Evolutionary conservation across 495 filamentous ascomycete species (phyloP), one percentile per base, ranked within the genome.

Genomic region (Zalerion maritima): DNA sequence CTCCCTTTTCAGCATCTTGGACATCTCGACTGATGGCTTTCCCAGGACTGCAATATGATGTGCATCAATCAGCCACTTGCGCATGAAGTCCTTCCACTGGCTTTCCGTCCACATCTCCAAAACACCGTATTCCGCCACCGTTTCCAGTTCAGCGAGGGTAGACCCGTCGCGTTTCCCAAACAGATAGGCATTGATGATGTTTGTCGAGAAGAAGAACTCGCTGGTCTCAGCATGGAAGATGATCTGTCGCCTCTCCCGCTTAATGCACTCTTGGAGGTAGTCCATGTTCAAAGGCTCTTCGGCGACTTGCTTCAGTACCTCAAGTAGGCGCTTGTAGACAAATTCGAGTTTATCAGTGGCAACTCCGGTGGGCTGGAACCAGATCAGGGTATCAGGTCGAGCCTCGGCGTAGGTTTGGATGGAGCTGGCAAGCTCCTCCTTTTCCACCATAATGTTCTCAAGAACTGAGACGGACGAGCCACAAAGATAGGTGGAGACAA

Each of bases 401-500:
- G 68, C 57, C 28, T 94, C 84, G 24, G 67, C 77, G 42, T 66
- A 69, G 44, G 77, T 83, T 18, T 70, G 69, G 5, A 94, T 71
- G 3, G 71, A 77, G 55, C 85, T 93, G 7, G 83, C 81, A 31
- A 94, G 62, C 36, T 92, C 78, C 47, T 96, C 86, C 42, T 78
- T 86, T 43, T 99, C 91, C 6, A 99, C 89, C 31, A 99, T 65
- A 12, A 71, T 70, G 40, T 93, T 94, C 36, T 96, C 87, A 11
- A 99, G 57, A 9, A 96, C 60, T 2, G 85, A 87, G 2, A 92
- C 82, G 3, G 89, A 89, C 2, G 89, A 96, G 9, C 85, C 87
- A 30, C 79, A 78, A 12, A 99, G 65, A 42, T 96, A 99, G 9
- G 73, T 69, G 22, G 91, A 58, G 4, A 89, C 46, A 23, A 87